A percentile compares a stretch with the other conserved stretches of the same genome.
phyloP scores from a whole-genome alignment of 148 eudicot species.

The Selenicereus undatus region DNA sequence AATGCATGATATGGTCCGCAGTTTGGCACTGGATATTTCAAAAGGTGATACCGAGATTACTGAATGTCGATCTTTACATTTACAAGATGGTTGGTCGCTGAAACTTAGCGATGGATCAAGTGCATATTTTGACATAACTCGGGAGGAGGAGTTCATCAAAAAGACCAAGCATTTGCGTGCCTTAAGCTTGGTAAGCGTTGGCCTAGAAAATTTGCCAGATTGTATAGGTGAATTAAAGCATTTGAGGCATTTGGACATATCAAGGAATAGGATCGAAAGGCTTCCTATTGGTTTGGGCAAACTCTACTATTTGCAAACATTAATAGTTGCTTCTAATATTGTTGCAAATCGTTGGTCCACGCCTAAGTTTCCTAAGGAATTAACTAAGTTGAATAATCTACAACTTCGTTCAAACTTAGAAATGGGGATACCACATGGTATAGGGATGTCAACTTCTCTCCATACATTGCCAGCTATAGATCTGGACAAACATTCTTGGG shows the following conservation, averaged over 20 bases:
- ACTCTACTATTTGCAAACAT: slow-evolving; percentile 6
- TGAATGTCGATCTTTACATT: not conserved
- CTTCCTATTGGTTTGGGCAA: not conserved
- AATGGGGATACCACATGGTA: not conserved
- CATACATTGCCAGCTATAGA: too few relatives aligned
- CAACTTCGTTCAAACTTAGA: not conserved
- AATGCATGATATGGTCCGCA: not conserved
- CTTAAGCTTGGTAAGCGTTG: not conserved
- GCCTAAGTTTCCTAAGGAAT: not conserved
- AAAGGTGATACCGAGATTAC: not conserved
- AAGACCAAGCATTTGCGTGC: not conserved
- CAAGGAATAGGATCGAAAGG: too few relatives aligned
- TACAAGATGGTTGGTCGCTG: not conserved
- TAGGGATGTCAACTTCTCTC: not conserved
- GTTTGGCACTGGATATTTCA: too few relatives aligned
- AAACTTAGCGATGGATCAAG: not conserved
- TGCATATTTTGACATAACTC: not conserved
- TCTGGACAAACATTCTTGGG: not conserved
- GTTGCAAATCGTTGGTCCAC: too few relatives aligned
- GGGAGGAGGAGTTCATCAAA: not conserved
- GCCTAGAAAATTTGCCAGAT: not conserved
- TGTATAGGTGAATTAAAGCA: not conserved
- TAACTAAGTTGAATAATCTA: not conserved
- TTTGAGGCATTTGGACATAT: not conserved
- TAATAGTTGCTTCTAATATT: not conserved